A percentile compares a stretch with the other conserved stretches of the same genome.
phyloP scores from a whole-genome alignment of 495 filamentous ascomycete genomes.

The Podospora pseudoanserina region DNA sequence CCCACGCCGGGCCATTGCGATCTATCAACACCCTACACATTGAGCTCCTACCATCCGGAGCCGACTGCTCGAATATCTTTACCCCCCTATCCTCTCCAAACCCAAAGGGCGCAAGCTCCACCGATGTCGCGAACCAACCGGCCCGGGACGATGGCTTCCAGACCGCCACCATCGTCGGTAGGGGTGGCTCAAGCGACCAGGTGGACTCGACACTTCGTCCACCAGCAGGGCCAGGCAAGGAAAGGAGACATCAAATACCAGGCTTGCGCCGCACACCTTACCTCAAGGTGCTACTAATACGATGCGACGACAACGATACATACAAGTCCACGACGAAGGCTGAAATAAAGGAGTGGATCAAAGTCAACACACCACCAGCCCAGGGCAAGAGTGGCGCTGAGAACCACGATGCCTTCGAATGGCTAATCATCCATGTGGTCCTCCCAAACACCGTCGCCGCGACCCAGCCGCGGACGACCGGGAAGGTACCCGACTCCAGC shows the following conservation, averaged over 20 bases:
- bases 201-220: conserved; percentile 28
- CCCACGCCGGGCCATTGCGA: conserved; percentile 79
- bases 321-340: conserved; percentile 79
- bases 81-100: conserved; percentile 40
- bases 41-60: conserved; percentile 65
- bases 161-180: conserved; percentile 36
- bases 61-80: conserved; percentile 33
- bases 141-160: conserved; percentile 51
- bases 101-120: conserved; percentile 31
- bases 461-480: conserved; percentile 57
- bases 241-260: conserved; percentile 90
- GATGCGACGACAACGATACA: conserved; percentile 90
- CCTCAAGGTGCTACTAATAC: conserved; percentile 80
- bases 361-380: conserved; percentile 58
- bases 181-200: conserved; percentile 32
- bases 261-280: conserved; percentile 92
- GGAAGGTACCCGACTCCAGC: conserved; percentile 36
- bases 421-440: conserved; percentile 90
- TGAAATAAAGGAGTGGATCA: conserved; percentile 86
- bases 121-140: conserved; percentile 39
- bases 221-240: conserved; percentile 32
- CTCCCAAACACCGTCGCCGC: conserved; percentile 74
- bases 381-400: conserved; percentile 52
- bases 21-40: conserved; percentile 91
- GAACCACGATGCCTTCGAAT: conserved; percentile 96